Base-by-base conservation (phyloP, 1,284 basidiomycete species). In the Pterulicium gracile region DNA sequence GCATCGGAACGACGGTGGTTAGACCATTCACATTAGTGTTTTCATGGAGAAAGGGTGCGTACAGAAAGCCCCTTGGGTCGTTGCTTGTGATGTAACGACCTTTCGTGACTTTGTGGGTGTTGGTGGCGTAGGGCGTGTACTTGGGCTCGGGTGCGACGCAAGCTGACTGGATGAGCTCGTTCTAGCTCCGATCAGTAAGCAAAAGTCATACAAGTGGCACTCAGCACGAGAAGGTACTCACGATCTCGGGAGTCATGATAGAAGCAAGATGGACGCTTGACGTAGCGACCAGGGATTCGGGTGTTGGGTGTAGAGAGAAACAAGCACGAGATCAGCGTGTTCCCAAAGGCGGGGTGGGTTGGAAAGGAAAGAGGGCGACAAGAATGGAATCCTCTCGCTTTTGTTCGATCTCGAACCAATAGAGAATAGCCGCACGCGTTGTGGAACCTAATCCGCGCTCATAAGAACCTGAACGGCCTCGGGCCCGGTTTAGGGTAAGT, bases 31-130 rank as follows among this genome's bases (percentile, higher is more conserved):
- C 27, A 34, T 15, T 34, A 15, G 27, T n/a, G 27, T 18, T 43
- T 18, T 44, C 34, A 45, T n/a, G n/a, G n/a, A n/a, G n/a, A n/a
- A n/a, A n/a, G n/a, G 17, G 12, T 3, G 45, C 73, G 64, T 53
- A 88, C 85, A 89, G 88, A 62, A 88, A 90, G n/a, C 87, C 86
- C 54, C 87, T 68, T 15, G 84, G 79, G 64, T 90, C 87, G 54
- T 87, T 89, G 61, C 80, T 84, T 14, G 88, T 90, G 57, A 88
- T 88, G 59, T 90, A 90, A 17, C 87, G 74, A 46, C 84, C 85
- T 63, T 86, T 87, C 13, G 80, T 83, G 49, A 89, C 85, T 61
- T 84, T 81, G 62, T 89, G 87, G 52, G 76, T 77, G 4, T 80
- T 66, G 55, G 80, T 84, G 18, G 81, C 74, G 56, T 79, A 88